A percentile compares a stretch with the other conserved stretches of the same genome.
Evolutionary conservation across 2,329 filamentous ascomycete species (phyloP).

Genomic region (Monilinia polystroma): DNA sequence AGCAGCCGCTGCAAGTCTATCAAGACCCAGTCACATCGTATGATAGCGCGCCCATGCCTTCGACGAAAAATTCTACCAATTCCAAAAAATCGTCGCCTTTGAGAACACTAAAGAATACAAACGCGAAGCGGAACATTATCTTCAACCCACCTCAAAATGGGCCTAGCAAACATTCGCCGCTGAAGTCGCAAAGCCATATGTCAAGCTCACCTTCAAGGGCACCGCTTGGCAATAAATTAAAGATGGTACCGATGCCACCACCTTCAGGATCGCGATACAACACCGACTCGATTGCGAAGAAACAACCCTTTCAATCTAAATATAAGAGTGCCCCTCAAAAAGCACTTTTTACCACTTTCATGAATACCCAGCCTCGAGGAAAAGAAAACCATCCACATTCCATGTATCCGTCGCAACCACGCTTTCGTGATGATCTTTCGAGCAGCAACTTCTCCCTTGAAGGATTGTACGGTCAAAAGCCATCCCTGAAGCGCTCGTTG

Average conservation of each 20-base stretch:
- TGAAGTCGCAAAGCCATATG: conserved; percentile 58
- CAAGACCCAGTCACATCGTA: conserved; percentile 52
- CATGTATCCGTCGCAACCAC: conserved; percentile 47
- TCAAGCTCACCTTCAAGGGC: conserved; percentile 60
- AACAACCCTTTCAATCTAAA: conserved; percentile 56
- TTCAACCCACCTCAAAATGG: conserved; percentile 59
- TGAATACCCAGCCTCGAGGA: conserved; percentile 42
- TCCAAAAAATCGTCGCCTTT: conserved; percentile 42
- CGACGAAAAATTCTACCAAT: conserved; percentile 31
- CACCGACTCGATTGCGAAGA: conserved; percentile 71
- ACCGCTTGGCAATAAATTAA: conserved; percentile 63
- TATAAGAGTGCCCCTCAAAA: conserved; percentile 55
- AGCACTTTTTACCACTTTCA: conserved; percentile 47
- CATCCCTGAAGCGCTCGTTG: conserved; percentile 59
- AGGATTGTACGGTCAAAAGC: conserved; percentile 51
- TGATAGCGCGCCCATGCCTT: conserved; percentile 41
- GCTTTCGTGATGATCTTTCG: conserved; percentile 34
- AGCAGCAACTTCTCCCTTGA: conserved; percentile 51
- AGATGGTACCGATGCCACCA: conserved; percentile 66
- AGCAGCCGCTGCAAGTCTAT: conserved; percentile 57
- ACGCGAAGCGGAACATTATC: conserved; percentile 59
- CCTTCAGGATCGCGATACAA: conserved; percentile 53
- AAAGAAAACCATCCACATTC: conserved; percentile 55
- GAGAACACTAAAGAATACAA: conserved; percentile 42
- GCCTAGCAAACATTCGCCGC: conserved; percentile 62